Evolutionary conservation across 2,329 filamentous ascomycete species (phyloP), one percentile per base, ranked within the genome.

Genomic region (Botryotinia calthae): DNA sequence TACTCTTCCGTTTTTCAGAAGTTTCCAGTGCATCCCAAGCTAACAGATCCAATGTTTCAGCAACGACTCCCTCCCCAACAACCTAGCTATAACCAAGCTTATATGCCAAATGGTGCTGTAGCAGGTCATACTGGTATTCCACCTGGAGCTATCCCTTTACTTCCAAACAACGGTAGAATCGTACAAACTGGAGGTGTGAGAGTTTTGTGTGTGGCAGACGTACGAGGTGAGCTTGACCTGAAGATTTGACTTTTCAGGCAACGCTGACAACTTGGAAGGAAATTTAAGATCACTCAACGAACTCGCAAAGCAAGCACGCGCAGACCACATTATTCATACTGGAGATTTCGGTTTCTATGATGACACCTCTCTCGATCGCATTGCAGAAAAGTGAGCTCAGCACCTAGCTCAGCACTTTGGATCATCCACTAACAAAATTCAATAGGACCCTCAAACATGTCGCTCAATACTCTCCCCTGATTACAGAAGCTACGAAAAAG

Each of bases 261-360:
- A 73, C 71, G 73, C 78, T 81, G 75, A 81, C 78, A 72, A 31
- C 34, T 37, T 63, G 14, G 78, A 68, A 99, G 96, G 96, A 83
- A 98, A 98, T 83, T 86, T 99, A 78, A 90, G 92, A 84, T 98
- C 96, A 77, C 87, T 99, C 80, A 99, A 99, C 85, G 95, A 98
- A 75, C 91, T 99, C 75, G 96, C 96, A 76, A 97, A 93, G 84
- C 93, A 96, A 82, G 95, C 96, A 75, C 93, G 93, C 82, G 96
- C 96, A 79, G 94, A 98, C 84, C 94, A 98, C 85, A 97, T 99
- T 83, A 94, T 99, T 80, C 96, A 99, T 84, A 99, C 96, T 31
- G 96, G 96, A 83, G 96, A 99, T 83, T 99, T 99, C 82, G 96
- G 96, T 76, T 99, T 99, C 85, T 99, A 99, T 85, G 96, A 99